These are phyloP conservation scores for Stephania yunnanensis DNA, from an alignment of 164 flowering plant species.

Conservation along the genomic window DNA sequence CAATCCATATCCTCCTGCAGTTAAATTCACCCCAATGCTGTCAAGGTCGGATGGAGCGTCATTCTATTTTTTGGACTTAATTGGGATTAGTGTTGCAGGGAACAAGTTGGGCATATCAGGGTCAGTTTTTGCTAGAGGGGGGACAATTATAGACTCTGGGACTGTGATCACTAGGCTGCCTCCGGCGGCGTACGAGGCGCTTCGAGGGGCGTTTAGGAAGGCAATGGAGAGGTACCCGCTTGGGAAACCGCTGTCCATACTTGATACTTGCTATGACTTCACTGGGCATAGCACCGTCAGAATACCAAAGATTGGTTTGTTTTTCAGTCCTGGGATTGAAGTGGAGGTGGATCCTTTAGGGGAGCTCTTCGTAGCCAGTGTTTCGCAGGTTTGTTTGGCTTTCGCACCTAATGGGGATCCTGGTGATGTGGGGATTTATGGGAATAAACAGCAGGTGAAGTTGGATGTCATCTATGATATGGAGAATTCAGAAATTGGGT, in stretches of 20 bases:
- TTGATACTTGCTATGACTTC: conserved; percentile 67
- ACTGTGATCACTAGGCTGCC: conserved; percentile 56
- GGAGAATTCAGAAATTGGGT: conserved; percentile 34
- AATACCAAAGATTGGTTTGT: conserved; percentile 24
- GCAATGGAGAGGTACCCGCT: conserved; percentile 42
- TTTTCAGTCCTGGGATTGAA: conserved; percentile 20
- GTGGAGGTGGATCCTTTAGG: conserved; percentile 22
- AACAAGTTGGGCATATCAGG: background rate
- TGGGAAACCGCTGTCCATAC: conserved; percentile 28
- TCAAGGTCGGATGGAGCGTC: conserved; percentile 9
- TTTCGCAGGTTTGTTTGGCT: conserved; percentile 36
- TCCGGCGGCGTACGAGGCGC: conserved; percentile 32
- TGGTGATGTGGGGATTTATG: conserved; percentile 22
- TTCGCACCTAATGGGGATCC: conserved; percentile 27
- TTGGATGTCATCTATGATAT: conserved; percentile 40
- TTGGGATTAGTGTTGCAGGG: conserved; percentile 14
- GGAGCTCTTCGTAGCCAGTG: conserved; percentile 11
- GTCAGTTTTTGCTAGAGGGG: conserved; percentile 25
- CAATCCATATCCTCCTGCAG: background rate
- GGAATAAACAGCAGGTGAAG: conserved; percentile 41
- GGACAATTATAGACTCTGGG: conserved; percentile 52
- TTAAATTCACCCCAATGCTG: conserved; percentile 30
- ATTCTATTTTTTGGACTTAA: conserved; percentile 31
- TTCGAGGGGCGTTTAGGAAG: conserved; percentile 32
- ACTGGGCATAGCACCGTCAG: conserved; percentile 7